Conservation (phyloP, 768 basidiomycete genomes). For the Leucogyrophana mollusca region DNA sequence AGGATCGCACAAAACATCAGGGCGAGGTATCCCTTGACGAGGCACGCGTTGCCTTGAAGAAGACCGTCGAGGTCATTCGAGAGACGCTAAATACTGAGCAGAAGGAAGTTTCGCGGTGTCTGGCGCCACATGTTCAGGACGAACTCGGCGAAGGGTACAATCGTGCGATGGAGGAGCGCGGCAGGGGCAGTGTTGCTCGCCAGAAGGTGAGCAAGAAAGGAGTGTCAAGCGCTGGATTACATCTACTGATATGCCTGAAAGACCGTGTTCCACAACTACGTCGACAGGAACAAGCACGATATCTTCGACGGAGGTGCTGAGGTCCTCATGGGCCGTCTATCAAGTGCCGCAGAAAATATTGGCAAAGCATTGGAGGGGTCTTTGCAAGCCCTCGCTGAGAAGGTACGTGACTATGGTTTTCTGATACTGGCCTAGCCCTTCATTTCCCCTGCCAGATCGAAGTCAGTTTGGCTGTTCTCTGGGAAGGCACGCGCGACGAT, state of each 20-base stretch:
- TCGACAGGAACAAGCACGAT: slow-evolving; percentile 42
- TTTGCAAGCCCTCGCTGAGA: slow-evolving; percentile 51
- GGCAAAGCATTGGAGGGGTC: slow-evolving; percentile 46
- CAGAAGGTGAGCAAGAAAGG: slow-evolving; percentile 46
- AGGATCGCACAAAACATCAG: slow-evolving; percentile 50
- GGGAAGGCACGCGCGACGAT: slow-evolving; percentile 53
- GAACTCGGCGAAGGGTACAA: slow-evolving; percentile 53
- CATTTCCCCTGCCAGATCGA: slow-evolving; percentile 34
- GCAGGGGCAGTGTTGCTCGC: slow-evolving; percentile 54
- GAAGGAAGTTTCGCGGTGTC: slow-evolving; percentile 57
- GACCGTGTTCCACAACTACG: slow-evolving; percentile 47
- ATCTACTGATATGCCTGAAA: slow-evolving; percentile 21
- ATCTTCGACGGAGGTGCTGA: slow-evolving; percentile 56
- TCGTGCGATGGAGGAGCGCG: slow-evolving; percentile 52
- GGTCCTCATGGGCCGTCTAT: slow-evolving; percentile 45
- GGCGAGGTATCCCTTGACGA: slow-evolving; percentile 52
- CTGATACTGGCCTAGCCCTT: slow-evolving; percentile 3
- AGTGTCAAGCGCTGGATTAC: neutral
- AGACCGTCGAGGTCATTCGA: slow-evolving; percentile 46
- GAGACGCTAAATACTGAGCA: slow-evolving; percentile 52
- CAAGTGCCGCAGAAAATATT: slow-evolving; percentile 46
- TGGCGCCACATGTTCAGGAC: slow-evolving; percentile 54
- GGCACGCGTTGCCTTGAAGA: slow-evolving; percentile 46
- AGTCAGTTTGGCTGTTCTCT: slow-evolving; percentile 57
- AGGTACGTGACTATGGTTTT: slow-evolving; percentile 36